Evolutionary conservation across 495 filamentous ascomycete species (phyloP).

Genomic region (Tuber umbilicatum): DNA sequence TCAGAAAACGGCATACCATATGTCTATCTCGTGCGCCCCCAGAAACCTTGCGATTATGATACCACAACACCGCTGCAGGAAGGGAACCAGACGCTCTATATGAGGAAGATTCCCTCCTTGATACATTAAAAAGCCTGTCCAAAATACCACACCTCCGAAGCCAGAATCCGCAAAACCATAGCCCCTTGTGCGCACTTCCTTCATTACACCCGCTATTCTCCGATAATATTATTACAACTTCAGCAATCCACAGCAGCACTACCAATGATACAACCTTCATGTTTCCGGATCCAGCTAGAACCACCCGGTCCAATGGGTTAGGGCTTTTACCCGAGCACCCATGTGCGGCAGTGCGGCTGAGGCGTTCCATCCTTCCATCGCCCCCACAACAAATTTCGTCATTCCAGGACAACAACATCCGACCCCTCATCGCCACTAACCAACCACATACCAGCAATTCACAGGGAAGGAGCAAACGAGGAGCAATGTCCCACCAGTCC

Average conservation of each 20-base stretch:
- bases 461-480: neutral
- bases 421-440: neutral
- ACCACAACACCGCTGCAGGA: no score
- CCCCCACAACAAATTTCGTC: neutral
- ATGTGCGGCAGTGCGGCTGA: no score
- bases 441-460: neutral
- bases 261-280: neutral
- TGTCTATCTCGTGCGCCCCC: no score
- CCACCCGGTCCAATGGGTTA: neutral
- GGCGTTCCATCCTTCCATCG: neutral
- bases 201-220: neutral
- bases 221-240: conserved; percentile 4
- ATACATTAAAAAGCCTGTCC: no score
- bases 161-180: no score
- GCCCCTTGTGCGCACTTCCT: neutral
- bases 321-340: neutral
- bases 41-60: neutral
- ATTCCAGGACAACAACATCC: neutral
- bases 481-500: neutral
- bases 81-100: no score
- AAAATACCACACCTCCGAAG: neutral
- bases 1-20: neutral
- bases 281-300: neutral
- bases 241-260: neutral
- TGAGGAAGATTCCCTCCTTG: no score